Percentiles rank a stretch among this genome's conserved stretches.
These are phyloP conservation scores for Sugiyamaella paludigena DNA, from an alignment of 1,139 yeast genomes.

Conservation along the genomic window DNA sequence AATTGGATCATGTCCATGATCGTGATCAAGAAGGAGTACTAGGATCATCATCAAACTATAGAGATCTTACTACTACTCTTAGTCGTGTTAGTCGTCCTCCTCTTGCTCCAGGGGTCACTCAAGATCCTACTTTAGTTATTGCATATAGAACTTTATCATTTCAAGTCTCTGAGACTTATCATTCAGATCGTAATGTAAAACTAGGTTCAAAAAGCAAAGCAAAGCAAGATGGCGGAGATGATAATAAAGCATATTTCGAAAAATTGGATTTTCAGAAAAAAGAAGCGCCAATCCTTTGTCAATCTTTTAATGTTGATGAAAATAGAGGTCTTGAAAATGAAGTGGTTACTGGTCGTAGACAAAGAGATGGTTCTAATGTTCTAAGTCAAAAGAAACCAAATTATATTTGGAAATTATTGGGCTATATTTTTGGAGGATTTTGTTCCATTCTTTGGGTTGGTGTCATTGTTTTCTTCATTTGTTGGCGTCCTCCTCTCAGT, in stretches of 20 bases:
- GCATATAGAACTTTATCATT: slow-evolving; percentile 32
- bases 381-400: slow-evolving; percentile 42
- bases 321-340: slow-evolving; percentile 35
- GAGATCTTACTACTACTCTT: not conserved
- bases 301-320: slow-evolving; percentile 26
- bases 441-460: slow-evolving; percentile 47
- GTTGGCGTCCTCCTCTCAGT: slow-evolving; percentile 52
- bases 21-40: too few species aligned
- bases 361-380: slow-evolving; percentile 41
- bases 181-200: slow-evolving; percentile 5
- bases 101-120: not conserved
- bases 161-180: slow-evolving; percentile 19
- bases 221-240: slow-evolving; percentile 2
- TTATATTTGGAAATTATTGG: slow-evolving; percentile 38
- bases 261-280: slow-evolving; percentile 21
- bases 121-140: slow-evolving; percentile 11
- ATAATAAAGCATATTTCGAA: slow-evolving; percentile 19
- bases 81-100: not conserved
- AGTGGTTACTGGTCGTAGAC: slow-evolving; percentile 29
- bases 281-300: slow-evolving; percentile 14
- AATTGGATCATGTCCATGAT: not conserved
- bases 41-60: too few species aligned
- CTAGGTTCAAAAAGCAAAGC: not conserved
- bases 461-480: slow-evolving; percentile 47
- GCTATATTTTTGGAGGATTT: slow-evolving; percentile 52